A percentile compares a stretch with the other conserved stretches of the same genome.
Conservation (phyloP, 108 stramenopile genomes). For the Stephanodiscus triporus region DNA sequence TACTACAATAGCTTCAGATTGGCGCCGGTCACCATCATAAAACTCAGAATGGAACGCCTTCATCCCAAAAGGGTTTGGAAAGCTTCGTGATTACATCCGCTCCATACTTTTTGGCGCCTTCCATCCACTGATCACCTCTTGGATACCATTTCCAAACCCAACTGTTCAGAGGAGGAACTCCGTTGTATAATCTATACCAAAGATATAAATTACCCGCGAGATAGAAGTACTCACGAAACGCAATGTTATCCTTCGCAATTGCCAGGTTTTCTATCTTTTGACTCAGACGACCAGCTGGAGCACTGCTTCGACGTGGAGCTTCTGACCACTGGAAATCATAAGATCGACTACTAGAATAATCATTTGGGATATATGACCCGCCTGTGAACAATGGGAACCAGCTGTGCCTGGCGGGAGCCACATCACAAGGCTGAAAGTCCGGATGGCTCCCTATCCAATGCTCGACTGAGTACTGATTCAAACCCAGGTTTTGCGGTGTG, state of each 20-base stretch:
- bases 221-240: slow-evolving; percentile 45
- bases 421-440: slow-evolving; percentile 41
- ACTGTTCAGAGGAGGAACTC: slow-evolving; percentile 32
- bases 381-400: slow-evolving; percentile 43
- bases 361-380: slow-evolving; percentile 23
- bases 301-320: slow-evolving; percentile 44
- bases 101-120: slow-evolving; percentile 30
- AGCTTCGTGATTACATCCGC: slow-evolving; percentile 27
- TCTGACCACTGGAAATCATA: slow-evolving; percentile 45
- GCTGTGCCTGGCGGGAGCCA: slow-evolving; percentile 35
- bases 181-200: slow-evolving; percentile 39
- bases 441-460: slow-evolving; percentile 53
- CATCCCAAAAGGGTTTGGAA: slow-evolving; percentile 30
- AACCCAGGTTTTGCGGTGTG: slow-evolving; percentile 43
- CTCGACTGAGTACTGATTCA: slow-evolving; percentile 45
- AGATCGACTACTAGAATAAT: slow-evolving; percentile 41
- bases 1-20: too few relatives aligned
- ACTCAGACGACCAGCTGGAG: slow-evolving; percentile 24
- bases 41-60: slow-evolving; percentile 44
- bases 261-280: slow-evolving; percentile 11
- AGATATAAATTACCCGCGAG: slow-evolving; percentile 37
- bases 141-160: slow-evolving; percentile 54
- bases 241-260: slow-evolving; percentile 13
- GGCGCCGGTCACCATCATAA: too few relatives aligned
- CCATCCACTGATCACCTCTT: slow-evolving; percentile 37